Base-by-base conservation (phyloP, 164 flowering plant genomes). In the Buxus sempervirens region DNA sequence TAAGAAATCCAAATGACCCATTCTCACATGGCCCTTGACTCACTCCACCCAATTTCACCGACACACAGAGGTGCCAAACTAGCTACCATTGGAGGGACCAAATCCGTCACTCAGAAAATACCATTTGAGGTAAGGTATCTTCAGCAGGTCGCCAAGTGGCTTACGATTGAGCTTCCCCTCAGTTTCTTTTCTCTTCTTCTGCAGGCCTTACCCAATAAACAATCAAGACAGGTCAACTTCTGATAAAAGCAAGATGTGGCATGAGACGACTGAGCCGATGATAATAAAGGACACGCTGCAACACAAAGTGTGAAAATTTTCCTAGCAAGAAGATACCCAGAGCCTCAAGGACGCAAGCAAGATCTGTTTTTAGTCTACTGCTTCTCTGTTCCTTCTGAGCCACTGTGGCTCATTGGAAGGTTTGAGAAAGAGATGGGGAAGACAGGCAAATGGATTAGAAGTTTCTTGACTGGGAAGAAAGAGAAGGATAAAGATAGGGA, bases 391-490 rank as follows among this genome's bases (percentile, higher is more conserved):
- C 49, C 48, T 15, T 38, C 42, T 66, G 57, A 20, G 36, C 68
- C 36, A 23, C 32, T 19, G 64, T 36, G 48, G 49, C 41, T 60
- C 27, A 24, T 42, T 25, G 22, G 61, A 42, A 38, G 64, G 41
- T 42, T 63, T 53, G 60, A 54, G 60, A 54, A 54, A 65, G 62
- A 68, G 65, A 89, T 90, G 96, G 93, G 87, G 42, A 88, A 86
- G 73, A 83, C 96, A 61, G 70, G 87, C 76, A 88, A 73, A 80
- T 87, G 96, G 96, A 75, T 88, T 49, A 75, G 68, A 53, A 86
- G 79, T 73, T 81, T 90, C 75, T 81, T 93, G 75, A 75, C 77
- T 3, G 90, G 94, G n/a, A 87, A 85, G 75, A 88, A 84, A 74
- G 90, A 83, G 58, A 81, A 77, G 65, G 85, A 78, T 18, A 76